These are phyloP conservation scores for Xenoacremonium recifei DNA, from an alignment of 2,329 filamentous ascomycete genomes.

Conservation along the genomic window DNA sequence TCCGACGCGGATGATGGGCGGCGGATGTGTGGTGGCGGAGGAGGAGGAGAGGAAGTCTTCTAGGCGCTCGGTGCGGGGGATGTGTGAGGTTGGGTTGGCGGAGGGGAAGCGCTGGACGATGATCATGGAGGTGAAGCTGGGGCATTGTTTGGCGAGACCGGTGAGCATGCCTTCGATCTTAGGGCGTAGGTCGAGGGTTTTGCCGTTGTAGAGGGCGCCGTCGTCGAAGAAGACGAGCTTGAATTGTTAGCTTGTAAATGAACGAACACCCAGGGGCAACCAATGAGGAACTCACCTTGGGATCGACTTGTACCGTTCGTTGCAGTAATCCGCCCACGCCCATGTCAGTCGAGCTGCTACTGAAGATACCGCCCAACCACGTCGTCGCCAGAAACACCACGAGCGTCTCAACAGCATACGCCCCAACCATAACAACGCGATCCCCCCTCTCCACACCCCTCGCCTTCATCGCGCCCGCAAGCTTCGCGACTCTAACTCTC, in stretches of 20 bases:
- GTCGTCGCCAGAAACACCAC: conserved; percentile 67
- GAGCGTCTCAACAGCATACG: conserved; percentile 73
- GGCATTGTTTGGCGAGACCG: conserved; percentile 60
- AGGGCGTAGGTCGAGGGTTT: conserved; percentile 64
- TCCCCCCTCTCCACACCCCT: conserved; percentile 70
- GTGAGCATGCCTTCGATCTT: conserved; percentile 72
- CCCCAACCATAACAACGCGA: conserved; percentile 71
- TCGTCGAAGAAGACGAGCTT: conserved; percentile 82
- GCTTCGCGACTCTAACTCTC: conserved; percentile 52
- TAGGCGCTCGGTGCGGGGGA: conserved; percentile 48
- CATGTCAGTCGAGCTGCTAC: conserved; percentile 78
- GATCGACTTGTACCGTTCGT: conserved; percentile 70
- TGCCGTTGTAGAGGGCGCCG: conserved; percentile 75
- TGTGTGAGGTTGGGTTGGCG: conserved; percentile 55
- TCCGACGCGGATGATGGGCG: conserved; percentile 57
- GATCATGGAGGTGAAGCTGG: conserved; percentile 62
- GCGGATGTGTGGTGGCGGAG: conserved; percentile 26
- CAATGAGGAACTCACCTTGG: conserved; percentile 47
- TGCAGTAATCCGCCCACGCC: conserved; percentile 76
- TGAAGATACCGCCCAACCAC: conserved; percentile 73
- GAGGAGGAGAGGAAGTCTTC: conserved; percentile 42
- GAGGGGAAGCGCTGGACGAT: conserved; percentile 64
- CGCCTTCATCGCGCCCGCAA: conserved; percentile 66
- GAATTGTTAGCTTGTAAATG: not conserved
- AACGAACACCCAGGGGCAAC: not conserved